Evolutionary conservation across 2,329 filamentous ascomycete species (phyloP), one percentile per base, ranked within the genome.

Genomic region (Alternaria triticimaculans): DNA sequence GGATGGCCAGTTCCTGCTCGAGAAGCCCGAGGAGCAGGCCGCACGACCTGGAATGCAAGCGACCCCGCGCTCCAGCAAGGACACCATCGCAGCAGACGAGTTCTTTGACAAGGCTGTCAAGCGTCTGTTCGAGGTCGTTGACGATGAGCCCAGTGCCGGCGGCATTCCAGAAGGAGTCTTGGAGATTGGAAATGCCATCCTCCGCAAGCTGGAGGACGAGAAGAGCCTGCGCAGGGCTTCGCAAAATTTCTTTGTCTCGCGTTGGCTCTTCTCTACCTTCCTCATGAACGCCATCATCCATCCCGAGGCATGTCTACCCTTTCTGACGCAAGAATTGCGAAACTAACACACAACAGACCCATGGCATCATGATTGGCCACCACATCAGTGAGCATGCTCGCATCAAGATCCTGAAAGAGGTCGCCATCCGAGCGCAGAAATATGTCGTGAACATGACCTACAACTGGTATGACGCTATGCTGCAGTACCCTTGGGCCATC

Each of bases 211-310:
- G 63, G 82, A 85, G 37, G 89, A 92, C 68, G 86, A 86, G 68
- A 90, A 91, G 69, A 88, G 88, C 68, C 89, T 92, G 65, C 90
- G 92, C 69, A 89, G 88, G 59, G 81, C 75, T 70, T 93, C 93
- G 43, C 89, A 93, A 66, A 89, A 89, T 71, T 96, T 94, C 84
- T 87, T 98, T 69, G 90, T 97, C 67, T 92, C 91, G 73, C 92
- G 94, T 76, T 99, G 95, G 89, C 90, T 97, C 66, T 97, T 98
- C 78, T 92, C 93, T 66, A 90, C 91, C 55, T 97, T 96, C 80
- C 84, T 98, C 37, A 87, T 93, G 50, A 91, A 92, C 72, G 90
- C 93, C 57, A 88, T 98, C 74, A 92, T 93, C 51, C 92, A 96
- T 74, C 96, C 96, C 11, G 96, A 99, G 86, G 94, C 89, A 85